Evolutionary conservation across 306 rosid species (phyloP).

Genomic region (Sicyos edulis): DNA sequence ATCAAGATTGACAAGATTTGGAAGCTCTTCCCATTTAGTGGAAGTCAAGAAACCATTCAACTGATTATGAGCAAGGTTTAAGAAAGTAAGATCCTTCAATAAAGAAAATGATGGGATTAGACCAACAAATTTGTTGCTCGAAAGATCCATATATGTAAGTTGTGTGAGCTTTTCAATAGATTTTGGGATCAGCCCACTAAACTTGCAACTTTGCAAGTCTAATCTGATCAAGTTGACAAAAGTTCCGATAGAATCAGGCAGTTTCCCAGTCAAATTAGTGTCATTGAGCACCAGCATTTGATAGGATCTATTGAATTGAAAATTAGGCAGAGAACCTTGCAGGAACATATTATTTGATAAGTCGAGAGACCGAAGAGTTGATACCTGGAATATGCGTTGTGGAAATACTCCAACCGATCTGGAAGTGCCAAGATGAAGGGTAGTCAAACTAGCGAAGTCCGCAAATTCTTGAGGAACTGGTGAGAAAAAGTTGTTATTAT

Average conservation of each 20-base stretch:
- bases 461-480: slow-evolving; percentile 25
- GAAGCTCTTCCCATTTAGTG: slow-evolving; percentile 24
- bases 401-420: slow-evolving; percentile 26
- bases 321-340: slow-evolving; percentile 29
- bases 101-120: slow-evolving; percentile 25
- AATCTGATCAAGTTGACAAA: slow-evolving; percentile 21
- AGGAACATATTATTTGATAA: neutral
- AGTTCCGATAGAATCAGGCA: slow-evolving; percentile 26
- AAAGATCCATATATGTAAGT: slow-evolving; percentile 24
- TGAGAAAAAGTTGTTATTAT: neutral
- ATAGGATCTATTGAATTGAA: slow-evolving; percentile 6
- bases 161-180: too few relatives aligned
- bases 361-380: slow-evolving; percentile 20
- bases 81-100: slow-evolving; percentile 16
- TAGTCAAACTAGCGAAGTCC: slow-evolving; percentile 24
- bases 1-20: slow-evolving; percentile 21
- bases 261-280: slow-evolving; percentile 24
- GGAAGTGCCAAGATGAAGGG: slow-evolving; percentile 8
- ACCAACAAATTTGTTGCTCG: slow-evolving; percentile 15
- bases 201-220: slow-evolving; percentile 19
- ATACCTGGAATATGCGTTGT: slow-evolving; percentile 21
- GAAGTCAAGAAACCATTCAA: slow-evolving; percentile 26
- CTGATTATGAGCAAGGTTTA: slow-evolving; percentile 24
- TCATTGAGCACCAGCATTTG: neutral
- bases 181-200: slow-evolving; percentile 28